These are phyloP conservation scores for Lagenidium sp. DNA, from an alignment of 352 stramenopile genomes.

Conservation along the genomic window DNA sequence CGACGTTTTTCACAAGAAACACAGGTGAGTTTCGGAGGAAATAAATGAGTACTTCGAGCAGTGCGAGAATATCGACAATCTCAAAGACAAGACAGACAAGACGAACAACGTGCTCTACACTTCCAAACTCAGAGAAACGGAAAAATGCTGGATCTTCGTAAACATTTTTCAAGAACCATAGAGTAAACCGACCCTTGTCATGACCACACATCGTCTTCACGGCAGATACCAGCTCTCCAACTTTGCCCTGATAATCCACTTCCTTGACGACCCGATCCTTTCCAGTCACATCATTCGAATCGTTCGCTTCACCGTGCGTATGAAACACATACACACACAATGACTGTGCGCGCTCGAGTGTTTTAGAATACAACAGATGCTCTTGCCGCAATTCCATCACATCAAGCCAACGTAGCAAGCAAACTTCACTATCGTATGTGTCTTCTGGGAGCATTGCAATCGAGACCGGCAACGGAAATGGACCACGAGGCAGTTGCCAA, in stretches of 20 bases:
- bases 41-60: slow-evolving; percentile 80
- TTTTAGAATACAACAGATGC: slow-evolving; percentile 67
- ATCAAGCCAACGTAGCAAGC: slow-evolving; percentile 69
- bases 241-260: slow-evolving; percentile 77
- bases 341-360: slow-evolving; percentile 71
- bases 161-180: slow-evolving; percentile 78
- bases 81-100: slow-evolving; percentile 75
- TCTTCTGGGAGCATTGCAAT: slow-evolving; percentile 51
- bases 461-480: slow-evolving; percentile 55
- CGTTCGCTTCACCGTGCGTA: slow-evolving; percentile 62
- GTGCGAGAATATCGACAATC: slow-evolving; percentile 68
- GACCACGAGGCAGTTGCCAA: slow-evolving; percentile 72
- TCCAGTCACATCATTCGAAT: slow-evolving; percentile 22
- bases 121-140: slow-evolving; percentile 71
- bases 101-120: slow-evolving; percentile 75
- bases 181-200: slow-evolving; percentile 75
- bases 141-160: slow-evolving; percentile 79
- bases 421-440: slow-evolving; percentile 56
- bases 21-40: slow-evolving; percentile 64
- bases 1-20: slow-evolving; percentile 77
- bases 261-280: slow-evolving; percentile 54
- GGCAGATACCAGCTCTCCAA: slow-evolving; percentile 71
- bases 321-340: slow-evolving; percentile 82
- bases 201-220: slow-evolving; percentile 85
- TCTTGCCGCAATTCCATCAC: slow-evolving; percentile 71